Evolutionary conservation across 2,329 filamentous ascomycete species (phyloP).

Genomic region (Bipolaris cookei): DNA sequence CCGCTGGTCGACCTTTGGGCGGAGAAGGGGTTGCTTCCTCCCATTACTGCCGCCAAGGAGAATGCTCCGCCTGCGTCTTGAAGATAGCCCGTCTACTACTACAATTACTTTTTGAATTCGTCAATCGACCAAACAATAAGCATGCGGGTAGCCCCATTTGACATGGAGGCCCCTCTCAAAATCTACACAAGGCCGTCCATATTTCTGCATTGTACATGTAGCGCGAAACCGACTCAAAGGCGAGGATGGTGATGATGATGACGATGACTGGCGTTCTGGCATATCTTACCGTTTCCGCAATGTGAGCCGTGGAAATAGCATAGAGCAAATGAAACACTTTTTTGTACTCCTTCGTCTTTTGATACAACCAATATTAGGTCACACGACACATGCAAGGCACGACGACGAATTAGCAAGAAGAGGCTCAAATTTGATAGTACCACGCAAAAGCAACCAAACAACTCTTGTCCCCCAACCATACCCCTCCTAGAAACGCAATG

Average conservation of each 20-base stretch:
- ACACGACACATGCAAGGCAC: no score
- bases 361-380: no score
- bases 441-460: constrained; percentile 47
- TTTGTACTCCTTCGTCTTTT: background rate
- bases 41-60: constrained; percentile 29
- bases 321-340: constrained; percentile 11
- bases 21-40: constrained; percentile 82
- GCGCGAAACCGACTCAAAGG: constrained; percentile 3
- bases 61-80: constrained; percentile 23
- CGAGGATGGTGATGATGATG: background rate
- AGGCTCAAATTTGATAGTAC: constrained; percentile 50
- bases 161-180: constrained; percentile 11
- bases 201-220: constrained; percentile 19
- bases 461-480: constrained; percentile 46
- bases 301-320: constrained; percentile 8
- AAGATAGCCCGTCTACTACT: background rate
- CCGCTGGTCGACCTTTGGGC: constrained; percentile 91
- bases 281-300: constrained; percentile 13
- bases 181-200: constrained; percentile 13
- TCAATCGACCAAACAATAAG: background rate
- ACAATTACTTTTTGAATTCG: no score
- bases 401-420: constrained; percentile 34
- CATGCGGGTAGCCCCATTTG: constrained; percentile 13
- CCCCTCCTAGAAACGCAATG: constrained; percentile 43
- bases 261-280: constrained; percentile 15